Conservation (phyloP, 1,284 basidiomycete species). For the Fomitopsis pinicola region DNA sequence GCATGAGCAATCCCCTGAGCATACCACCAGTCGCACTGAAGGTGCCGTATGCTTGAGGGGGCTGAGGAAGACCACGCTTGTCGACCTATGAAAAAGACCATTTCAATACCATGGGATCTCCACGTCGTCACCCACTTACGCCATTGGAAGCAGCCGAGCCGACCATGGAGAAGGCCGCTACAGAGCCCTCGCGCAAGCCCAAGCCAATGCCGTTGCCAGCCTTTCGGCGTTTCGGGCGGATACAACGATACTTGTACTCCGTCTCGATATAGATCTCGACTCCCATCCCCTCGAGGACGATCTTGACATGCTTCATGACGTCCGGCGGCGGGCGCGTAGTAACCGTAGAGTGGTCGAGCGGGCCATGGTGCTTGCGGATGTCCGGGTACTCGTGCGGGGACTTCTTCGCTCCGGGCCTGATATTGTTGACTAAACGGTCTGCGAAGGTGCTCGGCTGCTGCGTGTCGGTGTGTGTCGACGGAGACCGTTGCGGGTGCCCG, state of each 20-base stretch:
- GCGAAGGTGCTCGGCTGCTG: conserved; percentile 39
- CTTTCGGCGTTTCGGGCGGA: conserved; percentile 70
- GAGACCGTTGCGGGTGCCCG: conserved; percentile 36
- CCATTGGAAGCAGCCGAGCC: conserved; percentile 78
- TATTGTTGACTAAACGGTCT: conserved; percentile 30
- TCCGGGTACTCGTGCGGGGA: conserved; percentile 42
- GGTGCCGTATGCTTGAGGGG: conserved; percentile 52
- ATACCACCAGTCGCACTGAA: conserved; percentile 69
- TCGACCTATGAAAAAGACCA: conserved; percentile 54
- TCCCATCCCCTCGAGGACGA: conserved; percentile 85
- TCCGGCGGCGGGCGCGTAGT: conserved; percentile 82
- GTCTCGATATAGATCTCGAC: conserved; percentile 85
- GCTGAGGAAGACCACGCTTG: conserved; percentile 76
- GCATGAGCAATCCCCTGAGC: conserved; percentile 82
- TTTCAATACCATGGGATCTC: background rate
- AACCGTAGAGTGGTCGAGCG: conserved; percentile 89
- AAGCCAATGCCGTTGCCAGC: conserved; percentile 35
- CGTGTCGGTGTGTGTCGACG: conserved; percentile 38
- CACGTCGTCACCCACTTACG: conserved; percentile 43
- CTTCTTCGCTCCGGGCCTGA: conserved; percentile 17
- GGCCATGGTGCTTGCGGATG: conserved; percentile 85
- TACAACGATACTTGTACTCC: conserved; percentile 85
- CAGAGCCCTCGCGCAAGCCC: conserved; percentile 36
- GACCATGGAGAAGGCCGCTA: conserved; percentile 74
- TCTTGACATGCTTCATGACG: conserved; percentile 82